Evolutionary conservation across 345 rosid species (phyloP), one percentile per base, ranked within the genome.

Genomic region (Hypericum androsaemum): DNA sequence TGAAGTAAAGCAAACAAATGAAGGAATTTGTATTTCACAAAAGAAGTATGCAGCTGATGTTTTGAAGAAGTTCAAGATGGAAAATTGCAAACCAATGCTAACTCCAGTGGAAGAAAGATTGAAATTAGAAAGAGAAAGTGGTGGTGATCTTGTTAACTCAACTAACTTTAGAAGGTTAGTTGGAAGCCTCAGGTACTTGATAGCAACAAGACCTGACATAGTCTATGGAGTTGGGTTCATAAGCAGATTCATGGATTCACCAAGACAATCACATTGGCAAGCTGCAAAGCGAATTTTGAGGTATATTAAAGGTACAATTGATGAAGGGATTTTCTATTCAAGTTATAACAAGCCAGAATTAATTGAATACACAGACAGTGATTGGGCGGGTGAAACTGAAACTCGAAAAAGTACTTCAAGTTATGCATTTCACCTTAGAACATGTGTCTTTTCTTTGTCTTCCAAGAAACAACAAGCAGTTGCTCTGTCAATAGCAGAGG

Each of bases 51-150:
- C 40, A 3, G 1, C 8, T 6, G 37, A 43, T 28, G 9, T 58
- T 39, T 12, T 48, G 5, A 58, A 58, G 43, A 39, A 15, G 13
- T 7, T 57, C 48, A 57, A 38, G 53, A 58, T 36, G 61, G 46
- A 47, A 10, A 5, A 17, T 10, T 38, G 46, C 28, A 48, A 58
- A 6, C 41, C 32, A 3, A 48, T 58, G 5, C 1, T 39, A 10
- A 47, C 42, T 37, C 36, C 16, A 37, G 43, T 47, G 37, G 13
- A 57, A 45, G 53, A 46, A 57, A 57, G 14, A 7, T 37, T 47
- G 14, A 37, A 57, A 7, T 22, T 57, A 0, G 37, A 0, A 7
- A 46, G 39, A 37, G 53, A 57, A 37, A 11, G 43, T 2, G 12
- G 1, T 47, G 44, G 43, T 12, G 52, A 57, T 13, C 12, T 57